Base-by-base conservation (phyloP, 768 basidiomycete species). In the Russula sp. region DNA sequence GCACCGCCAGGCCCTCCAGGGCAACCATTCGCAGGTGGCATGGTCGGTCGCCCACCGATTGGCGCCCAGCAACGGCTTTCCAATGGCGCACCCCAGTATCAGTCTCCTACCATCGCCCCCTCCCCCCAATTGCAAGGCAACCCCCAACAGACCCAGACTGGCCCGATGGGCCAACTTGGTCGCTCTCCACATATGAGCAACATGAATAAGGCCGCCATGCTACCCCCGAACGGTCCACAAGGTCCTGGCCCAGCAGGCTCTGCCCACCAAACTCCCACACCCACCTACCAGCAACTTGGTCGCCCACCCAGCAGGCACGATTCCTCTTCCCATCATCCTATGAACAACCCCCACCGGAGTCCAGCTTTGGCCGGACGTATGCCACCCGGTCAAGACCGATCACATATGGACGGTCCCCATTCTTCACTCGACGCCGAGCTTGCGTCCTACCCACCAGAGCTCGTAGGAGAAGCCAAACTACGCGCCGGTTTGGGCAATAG, bases 71-170 rank as follows among this genome's bases (percentile, higher is more conserved):
- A 78, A 64, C 80, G 80, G 27, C 73, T 69, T 3, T 75, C 79
- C 20, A 81, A 81, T 59, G 83, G 80, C 14, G 71, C 65, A 3
- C 64, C 74, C 14, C 80, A 82, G 9, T 88, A 84, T 71, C 84
- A 80, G 47, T 87, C 85, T 22, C 87, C 87, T 4, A 85, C 81
- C 2, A 84, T 88, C 73, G 77, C 84, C 2, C 80, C 82, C 55
- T 85, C 85, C 4, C 81, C 84, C 0, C 84, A 84, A 65, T 79
- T 80, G 51, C 71, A 70, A 8, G 73, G 73, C 34, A 70, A 69
- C 8, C 77, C 71, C 4, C 71, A 69, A 27, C 73, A 73, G 32
- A 74, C 74, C 67, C 54, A 71, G 67, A 22, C 7, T 69, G 72
- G 66, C 72, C 51, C 75, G 5, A 81, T 84, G 78, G 77, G 76